phyloP scores from a whole-genome alignment of 2,329 filamentous ascomycete species.

The Herpomyces periplanetae region DNA sequence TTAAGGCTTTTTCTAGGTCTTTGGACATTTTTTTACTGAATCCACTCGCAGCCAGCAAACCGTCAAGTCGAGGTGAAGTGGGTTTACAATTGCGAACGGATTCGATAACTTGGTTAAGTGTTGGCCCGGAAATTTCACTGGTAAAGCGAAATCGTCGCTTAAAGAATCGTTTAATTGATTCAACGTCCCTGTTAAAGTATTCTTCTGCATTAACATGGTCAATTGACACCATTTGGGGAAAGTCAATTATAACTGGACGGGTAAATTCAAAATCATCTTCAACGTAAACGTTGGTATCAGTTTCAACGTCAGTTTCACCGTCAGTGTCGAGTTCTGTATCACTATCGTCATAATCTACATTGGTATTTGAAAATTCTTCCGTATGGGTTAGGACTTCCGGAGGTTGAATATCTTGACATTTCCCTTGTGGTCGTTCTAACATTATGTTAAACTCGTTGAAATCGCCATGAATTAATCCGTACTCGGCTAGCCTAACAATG shows the following conservation, averaged over 20 bases:
- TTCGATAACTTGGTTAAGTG: constrained; percentile 48
- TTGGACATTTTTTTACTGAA: constrained; percentile 93
- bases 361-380: constrained; percentile 6
- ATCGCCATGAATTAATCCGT: constrained; percentile 80
- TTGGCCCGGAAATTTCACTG: constrained; percentile 40
- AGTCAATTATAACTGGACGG: constrained; percentile 47
- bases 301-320: constrained; percentile 1
- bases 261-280: not conserved
- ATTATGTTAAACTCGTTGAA: constrained; percentile 98
- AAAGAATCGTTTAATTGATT: constrained; percentile 84
- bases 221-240: constrained; percentile 89
- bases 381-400: constrained; percentile 7
- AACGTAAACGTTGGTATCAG: constrained; percentile 1
- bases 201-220: constrained; percentile 74
- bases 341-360: constrained; percentile 6
- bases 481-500: constrained; percentile 40
- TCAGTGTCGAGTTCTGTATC: constrained; percentile 7
- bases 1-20: too few relatives aligned
- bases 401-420: constrained; percentile 6
- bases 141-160: constrained; percentile 55
- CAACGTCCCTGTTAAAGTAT: constrained; percentile 87
- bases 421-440: too few relatives aligned
- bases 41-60: constrained; percentile 58
- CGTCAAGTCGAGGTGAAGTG: constrained; percentile 23
- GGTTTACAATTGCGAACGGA: constrained; percentile 17